phyloP scores from a whole-genome alignment of 441 rosid species.

The Mallotus japonicus region DNA sequence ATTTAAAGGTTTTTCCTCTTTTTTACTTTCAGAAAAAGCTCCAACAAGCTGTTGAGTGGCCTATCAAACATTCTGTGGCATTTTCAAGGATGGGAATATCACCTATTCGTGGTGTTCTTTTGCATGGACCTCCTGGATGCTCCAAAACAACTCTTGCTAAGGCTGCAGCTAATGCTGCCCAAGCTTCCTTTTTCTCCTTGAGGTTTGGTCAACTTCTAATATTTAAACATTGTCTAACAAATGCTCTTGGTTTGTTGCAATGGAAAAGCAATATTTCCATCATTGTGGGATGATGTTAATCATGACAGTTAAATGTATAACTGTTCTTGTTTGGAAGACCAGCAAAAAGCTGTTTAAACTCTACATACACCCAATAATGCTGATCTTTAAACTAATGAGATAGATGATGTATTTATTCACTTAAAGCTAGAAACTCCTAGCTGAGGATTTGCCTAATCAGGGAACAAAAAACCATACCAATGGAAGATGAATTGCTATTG shows the following conservation, averaged over 20 bases:
- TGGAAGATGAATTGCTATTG: not conserved
- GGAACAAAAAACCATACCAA: not conserved
- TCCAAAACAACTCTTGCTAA: conserved; percentile 95
- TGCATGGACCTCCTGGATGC: conserved; percentile 99
- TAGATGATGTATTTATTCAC: not conserved
- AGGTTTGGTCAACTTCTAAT: conserved; percentile 44
- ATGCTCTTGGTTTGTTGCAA: too few species aligned
- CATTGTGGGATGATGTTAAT: too few species aligned
- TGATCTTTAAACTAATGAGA: not conserved
- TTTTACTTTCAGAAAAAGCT: conserved; percentile 64
- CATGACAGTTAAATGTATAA: too few species aligned
- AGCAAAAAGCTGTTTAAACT: not conserved
- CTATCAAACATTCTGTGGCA: conserved; percentile 73
- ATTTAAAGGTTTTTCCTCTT: conserved; percentile 8
- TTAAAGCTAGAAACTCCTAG: not conserved
- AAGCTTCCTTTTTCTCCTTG: conserved; percentile 89
- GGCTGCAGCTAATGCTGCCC: conserved; percentile 95
- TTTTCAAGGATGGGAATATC: conserved; percentile 76
- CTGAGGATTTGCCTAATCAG: not conserved
- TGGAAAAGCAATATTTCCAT: too few species aligned
- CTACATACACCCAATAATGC: not conserved
- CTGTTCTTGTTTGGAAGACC: not conserved
- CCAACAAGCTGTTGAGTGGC: conserved; percentile 92
- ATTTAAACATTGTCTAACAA: too few species aligned
- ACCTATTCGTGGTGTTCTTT: conserved; percentile 80